A percentile compares a stretch with the other conserved stretches of the same genome.
Evolutionary conservation across 2,329 filamentous ascomycete genomes (phyloP).

Genomic region (Coniochaeta prunicola): DNA sequence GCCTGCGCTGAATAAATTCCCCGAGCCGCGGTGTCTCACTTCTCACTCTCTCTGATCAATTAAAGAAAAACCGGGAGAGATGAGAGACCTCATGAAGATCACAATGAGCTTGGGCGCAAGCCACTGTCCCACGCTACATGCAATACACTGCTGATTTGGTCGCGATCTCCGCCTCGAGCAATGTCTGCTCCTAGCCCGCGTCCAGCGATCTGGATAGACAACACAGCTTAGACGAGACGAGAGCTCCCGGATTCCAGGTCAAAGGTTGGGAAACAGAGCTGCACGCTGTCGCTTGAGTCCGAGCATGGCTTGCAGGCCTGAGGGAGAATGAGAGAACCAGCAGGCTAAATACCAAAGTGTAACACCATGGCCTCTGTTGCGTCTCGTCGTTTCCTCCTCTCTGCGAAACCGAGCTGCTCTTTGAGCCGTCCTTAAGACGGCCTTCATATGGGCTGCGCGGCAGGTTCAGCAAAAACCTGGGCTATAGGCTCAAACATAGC

Average conservation of each 20-base stretch:
- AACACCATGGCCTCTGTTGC: neutral
- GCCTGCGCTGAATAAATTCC: neutral
- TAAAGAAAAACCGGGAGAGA: neutral
- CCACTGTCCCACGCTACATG: neutral
- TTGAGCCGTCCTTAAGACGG: neutral
- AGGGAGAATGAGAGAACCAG: slow-evolving; percentile 1
- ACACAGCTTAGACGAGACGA: neutral
- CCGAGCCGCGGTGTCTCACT: neutral
- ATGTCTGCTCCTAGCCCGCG: neutral
- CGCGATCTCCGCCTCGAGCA: neutral
- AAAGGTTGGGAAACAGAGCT: neutral
- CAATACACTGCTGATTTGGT: neutral
- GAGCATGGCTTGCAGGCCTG: neutral
- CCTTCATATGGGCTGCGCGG: neutral
- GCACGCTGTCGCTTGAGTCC: neutral
- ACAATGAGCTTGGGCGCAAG: neutral
- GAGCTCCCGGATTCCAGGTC: neutral
- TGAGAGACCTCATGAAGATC: neutral
- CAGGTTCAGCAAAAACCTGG: neutral
- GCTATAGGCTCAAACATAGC: neutral
- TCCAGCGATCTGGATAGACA: neutral
- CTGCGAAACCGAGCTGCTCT: neutral
- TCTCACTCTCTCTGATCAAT: neutral
- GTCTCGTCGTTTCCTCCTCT: neutral
- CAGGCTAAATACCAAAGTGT: slow-evolving; percentile 2